Conservation (phyloP, 2,329 filamentous ascomycete genomes). For the Paracorniculantispora psalliotae region DNA sequence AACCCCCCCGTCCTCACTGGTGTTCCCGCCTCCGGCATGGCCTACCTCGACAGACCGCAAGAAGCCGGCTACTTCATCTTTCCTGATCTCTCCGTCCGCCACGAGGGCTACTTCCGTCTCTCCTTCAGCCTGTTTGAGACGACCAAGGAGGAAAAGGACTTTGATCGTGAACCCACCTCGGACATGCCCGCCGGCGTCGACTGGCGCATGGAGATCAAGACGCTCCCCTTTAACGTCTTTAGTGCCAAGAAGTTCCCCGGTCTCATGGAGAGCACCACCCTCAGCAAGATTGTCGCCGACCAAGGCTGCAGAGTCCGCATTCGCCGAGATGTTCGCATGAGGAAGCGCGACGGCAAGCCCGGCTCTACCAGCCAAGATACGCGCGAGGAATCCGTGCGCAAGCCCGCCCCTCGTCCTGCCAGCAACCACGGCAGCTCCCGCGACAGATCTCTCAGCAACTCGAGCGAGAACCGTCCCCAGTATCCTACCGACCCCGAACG, state of each 20-base stretch:
- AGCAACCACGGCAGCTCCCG: constrained; percentile 32
- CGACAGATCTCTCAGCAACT: constrained; percentile 57
- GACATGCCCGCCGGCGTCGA: constrained; percentile 58
- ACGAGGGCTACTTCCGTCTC: constrained; percentile 89
- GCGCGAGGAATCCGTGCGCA: constrained; percentile 49
- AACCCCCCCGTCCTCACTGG: constrained; percentile 84
- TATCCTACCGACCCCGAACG: constrained; percentile 38
- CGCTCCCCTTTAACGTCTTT: constrained; percentile 78
- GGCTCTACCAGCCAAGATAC: constrained; percentile 53
- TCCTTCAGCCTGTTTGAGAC: constrained; percentile 93
- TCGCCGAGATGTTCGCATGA: constrained; percentile 87
- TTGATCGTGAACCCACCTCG: constrained; percentile 51
- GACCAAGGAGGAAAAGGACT: constrained; percentile 78
- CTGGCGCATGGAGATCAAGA: constrained; percentile 87
- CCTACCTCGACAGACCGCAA: constrained; percentile 82
- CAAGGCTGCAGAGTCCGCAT: constrained; percentile 97
- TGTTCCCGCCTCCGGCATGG: constrained; percentile 91
- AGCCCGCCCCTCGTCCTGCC: constrained; percentile 30
- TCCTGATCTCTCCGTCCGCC: constrained; percentile 89
- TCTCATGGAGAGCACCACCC: constrained; percentile 77
- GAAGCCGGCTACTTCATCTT: constrained; percentile 93
- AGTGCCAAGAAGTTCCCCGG: constrained; percentile 99
- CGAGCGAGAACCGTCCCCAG: constrained; percentile 44
- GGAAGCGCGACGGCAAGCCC: constrained; percentile 70
- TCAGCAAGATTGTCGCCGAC: constrained; percentile 89